A percentile compares a stretch with the other conserved stretches of the same genome.
Evolutionary conservation across 140 eudicot genomes (phyloP).

Genomic region (Anethum foeniculum): DNA sequence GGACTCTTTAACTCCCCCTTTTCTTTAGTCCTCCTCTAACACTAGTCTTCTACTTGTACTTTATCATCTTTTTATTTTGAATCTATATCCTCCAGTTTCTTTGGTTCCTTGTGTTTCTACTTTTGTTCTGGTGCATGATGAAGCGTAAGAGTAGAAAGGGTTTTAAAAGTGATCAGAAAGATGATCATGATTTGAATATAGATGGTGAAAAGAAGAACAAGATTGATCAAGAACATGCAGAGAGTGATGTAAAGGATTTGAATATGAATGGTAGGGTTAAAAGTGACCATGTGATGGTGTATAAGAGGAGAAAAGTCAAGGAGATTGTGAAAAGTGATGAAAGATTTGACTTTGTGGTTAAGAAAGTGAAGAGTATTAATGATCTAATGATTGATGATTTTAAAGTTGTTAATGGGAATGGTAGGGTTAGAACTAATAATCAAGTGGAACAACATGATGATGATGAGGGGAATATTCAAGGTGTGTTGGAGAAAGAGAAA

Average conservation of each 20-base stretch:
- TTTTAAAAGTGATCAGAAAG: background rate
- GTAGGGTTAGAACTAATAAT: background rate
- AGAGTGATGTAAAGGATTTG: background rate
- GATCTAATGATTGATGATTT: background rate
- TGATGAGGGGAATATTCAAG: background rate
- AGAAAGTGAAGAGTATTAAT: background rate
- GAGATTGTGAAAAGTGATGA: background rate
- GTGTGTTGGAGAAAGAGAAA: background rate
- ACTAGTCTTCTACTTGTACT: background rate
- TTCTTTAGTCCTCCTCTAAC: too few species aligned
- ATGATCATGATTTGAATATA: background rate
- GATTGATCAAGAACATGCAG: background rate
- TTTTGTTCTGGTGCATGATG: background rate
- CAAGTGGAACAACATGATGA: background rate
- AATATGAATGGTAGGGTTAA: background rate
- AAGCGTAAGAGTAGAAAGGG: background rate
- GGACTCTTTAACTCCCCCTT: background rate
- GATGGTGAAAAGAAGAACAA: background rate
- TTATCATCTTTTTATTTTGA: background rate
- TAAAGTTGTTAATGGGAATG: background rate
- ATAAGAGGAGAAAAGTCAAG: background rate
- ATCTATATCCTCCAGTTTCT: background rate
- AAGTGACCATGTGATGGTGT: background rate
- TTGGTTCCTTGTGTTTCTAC: background rate
- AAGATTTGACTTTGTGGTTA: background rate